Percentiles rank a stretch among this genome's conserved stretches.
Conservation (phyloP, 2,329 filamentous ascomycete genomes). For the Basipetospora chlamydospora region DNA sequence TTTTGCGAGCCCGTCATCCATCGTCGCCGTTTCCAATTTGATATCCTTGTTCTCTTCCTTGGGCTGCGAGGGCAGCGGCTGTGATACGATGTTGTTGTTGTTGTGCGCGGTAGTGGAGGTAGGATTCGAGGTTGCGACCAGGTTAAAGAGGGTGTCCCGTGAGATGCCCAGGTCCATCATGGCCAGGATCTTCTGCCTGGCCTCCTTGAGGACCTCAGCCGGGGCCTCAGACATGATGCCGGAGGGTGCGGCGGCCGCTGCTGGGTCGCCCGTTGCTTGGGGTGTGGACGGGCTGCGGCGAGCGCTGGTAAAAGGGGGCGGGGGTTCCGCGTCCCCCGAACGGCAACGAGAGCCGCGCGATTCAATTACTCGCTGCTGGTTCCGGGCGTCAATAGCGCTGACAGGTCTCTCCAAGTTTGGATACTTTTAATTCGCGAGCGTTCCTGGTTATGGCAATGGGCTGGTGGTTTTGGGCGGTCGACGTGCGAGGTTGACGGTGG, state of each 20-base stretch:
- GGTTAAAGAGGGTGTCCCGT: slow-evolving; percentile 20
- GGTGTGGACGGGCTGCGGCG: too few species aligned
- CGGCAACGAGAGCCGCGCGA: too few species aligned
- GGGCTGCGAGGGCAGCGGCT: slow-evolving; percentile 7
- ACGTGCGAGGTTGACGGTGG: slow-evolving; percentile 5
- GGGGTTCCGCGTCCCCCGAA: too few species aligned
- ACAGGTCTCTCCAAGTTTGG: background rate
- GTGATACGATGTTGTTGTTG: slow-evolving; percentile 8
- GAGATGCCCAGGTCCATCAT: slow-evolving; percentile 30
- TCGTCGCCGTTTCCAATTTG: background rate
- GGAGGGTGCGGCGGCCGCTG: background rate
- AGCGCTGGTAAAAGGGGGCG: too few species aligned
- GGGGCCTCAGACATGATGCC: slow-evolving; percentile 15
- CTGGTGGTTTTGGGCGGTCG: too few species aligned
- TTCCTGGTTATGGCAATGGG: background rate
- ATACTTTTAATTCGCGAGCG: background rate
- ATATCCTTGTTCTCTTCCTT: slow-evolving; percentile 1
- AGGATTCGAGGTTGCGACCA: slow-evolving; percentile 9
- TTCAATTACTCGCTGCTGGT: background rate
- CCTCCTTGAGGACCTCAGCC: slow-evolving; percentile 29
- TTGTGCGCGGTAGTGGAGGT: slow-evolving; percentile 5
- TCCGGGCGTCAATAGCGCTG: background rate
- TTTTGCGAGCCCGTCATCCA: background rate
- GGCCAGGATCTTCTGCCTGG: slow-evolving; percentile 28
- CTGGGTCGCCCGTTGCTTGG: too few species aligned